Conservation (phyloP, 345 rosid species). For the Abelmoschus esculentus region DNA sequence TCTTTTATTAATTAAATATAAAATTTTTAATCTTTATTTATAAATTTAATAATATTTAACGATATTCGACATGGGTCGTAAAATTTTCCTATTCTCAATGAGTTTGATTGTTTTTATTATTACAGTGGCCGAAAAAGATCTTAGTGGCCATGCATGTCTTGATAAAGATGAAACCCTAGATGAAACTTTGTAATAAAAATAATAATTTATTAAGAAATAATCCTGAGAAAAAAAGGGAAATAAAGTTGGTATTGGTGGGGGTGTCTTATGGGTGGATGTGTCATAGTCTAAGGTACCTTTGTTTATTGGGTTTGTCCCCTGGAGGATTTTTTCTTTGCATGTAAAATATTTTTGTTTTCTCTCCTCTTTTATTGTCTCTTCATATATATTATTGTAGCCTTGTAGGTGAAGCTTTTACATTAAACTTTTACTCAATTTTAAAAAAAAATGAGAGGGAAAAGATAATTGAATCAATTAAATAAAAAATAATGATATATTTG, state of each 20-base stretch:
- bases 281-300: conserved; percentile 36
- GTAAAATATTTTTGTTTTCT: background rate
- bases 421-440: background rate
- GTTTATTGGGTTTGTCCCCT: conserved; percentile 20
- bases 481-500: too few relatives aligned
- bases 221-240: conserved; percentile 6
- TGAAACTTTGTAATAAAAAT: conserved; percentile 7
- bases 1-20: too few relatives aligned
- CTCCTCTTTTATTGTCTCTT: background rate
- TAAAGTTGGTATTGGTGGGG: conserved; percentile 27
- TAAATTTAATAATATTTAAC: too few relatives aligned
- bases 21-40: too few relatives aligned
- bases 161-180: conserved; percentile 15
- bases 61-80: too few relatives aligned
- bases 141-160: conserved; percentile 28
- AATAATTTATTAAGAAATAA: background rate
- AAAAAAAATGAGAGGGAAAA: too few relatives aligned
- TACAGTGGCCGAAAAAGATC: conserved; percentile 16
- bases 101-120: background rate
- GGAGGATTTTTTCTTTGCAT: conserved; percentile 14
- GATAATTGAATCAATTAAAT: too few relatives aligned
- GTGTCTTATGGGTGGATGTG: conserved; percentile 29
- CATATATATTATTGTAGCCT: background rate
- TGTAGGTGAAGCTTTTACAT: background rate
- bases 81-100: too few relatives aligned